Conservation (phyloP, 495 filamentous ascomycete species). For the Daldinia concentrica region DNA sequence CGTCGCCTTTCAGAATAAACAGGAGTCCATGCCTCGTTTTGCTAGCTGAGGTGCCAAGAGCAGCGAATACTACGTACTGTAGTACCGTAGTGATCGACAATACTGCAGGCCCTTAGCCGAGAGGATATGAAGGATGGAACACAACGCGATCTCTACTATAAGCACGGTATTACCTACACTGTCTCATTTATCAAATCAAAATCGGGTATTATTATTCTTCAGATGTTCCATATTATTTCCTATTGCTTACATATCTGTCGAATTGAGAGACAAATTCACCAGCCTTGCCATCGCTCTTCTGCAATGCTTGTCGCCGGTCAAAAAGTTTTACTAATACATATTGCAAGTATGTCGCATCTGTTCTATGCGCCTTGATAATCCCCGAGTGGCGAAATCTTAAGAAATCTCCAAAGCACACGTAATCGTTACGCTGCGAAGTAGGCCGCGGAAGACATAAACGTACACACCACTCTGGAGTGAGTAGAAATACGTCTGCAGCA, state of each 20-base stretch:
- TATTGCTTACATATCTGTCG: conserved; percentile 9
- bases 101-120: conserved; percentile 7
- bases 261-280: conserved; percentile 7
- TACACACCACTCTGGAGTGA: background rate
- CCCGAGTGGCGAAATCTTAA: background rate
- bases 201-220: background rate
- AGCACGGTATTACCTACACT: conserved; percentile 10
- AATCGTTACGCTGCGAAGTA: conserved; percentile 11
- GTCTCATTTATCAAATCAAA: conserved; percentile 10
- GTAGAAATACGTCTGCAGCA: background rate
- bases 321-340: background rate
- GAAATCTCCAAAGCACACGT: conserved; percentile 9
- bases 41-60: background rate
- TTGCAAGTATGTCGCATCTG: background rate
- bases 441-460: background rate
- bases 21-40: background rate
- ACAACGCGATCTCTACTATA: conserved; percentile 1
- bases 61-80: background rate
- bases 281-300: conserved; percentile 10
- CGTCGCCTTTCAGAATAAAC: background rate
- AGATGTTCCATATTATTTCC: background rate
- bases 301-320: background rate
- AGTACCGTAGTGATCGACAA: conserved; percentile 1
- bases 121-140: conserved; percentile 14
- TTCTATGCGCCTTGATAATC: background rate